A percentile compares a stretch with the other conserved stretches of the same genome.
Conservation (phyloP, 306 rosid genomes). For the Cucumis hystrix region DNA sequence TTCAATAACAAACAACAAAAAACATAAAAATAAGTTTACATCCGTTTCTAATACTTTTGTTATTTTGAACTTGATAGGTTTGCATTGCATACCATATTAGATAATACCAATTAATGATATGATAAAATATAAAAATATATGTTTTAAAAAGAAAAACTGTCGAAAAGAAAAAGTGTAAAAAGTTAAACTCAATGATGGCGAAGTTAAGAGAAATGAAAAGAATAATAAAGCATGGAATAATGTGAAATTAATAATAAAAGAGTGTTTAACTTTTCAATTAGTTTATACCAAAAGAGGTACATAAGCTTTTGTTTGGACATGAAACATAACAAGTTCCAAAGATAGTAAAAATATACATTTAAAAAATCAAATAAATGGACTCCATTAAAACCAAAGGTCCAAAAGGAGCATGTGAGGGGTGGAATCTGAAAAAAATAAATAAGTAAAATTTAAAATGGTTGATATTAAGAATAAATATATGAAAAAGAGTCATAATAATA, state of each 20-base stretch:
- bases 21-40: too few species aligned
- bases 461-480: not conserved
- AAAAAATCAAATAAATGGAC: not conserved
- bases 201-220: not conserved
- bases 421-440: slow-evolving; percentile 31
- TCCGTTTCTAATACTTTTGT: too few species aligned
- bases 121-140: too few species aligned
- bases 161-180: too few species aligned
- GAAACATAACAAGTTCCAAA: slow-evolving; percentile 5
- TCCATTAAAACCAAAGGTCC: slow-evolving; percentile 7
- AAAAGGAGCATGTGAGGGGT: slow-evolving; percentile 49
- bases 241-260: not conserved
- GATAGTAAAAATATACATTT: not conserved
- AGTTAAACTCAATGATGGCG: not conserved
- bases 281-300: not conserved
- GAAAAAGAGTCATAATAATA: not conserved
- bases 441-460: too few species aligned
- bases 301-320: not conserved
- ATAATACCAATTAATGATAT: too few species aligned
- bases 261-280: not conserved
- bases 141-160: too few species aligned
- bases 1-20: too few species aligned
- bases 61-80: too few species aligned
- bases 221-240: not conserved
- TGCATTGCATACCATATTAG: too few species aligned